Evolutionary conservation across 208 protist species (phyloP), one percentile per base, ranked within the genome.

Genomic region (Phytomonas francai): DNA sequence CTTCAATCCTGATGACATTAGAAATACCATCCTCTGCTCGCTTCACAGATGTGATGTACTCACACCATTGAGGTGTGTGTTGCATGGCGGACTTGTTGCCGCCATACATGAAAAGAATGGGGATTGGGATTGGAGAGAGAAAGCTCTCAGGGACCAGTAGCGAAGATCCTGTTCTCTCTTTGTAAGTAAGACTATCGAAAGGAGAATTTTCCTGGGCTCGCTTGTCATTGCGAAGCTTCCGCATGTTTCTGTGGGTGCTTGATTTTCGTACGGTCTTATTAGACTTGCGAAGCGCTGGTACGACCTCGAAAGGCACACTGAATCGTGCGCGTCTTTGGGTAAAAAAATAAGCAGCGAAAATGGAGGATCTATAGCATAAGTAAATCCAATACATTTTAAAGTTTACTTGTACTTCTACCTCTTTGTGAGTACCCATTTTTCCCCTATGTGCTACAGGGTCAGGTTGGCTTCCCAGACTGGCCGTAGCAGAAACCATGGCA

Each of bases 101-200:
- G 30, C 87, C 87, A 74, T 93, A 93, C 71, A 93, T 71, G 66
- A 79, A 93, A 19, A 91, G 63, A 16, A 91, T 69, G 3, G 87
- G 87, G 1, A 91, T 75, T 0, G 65, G 58, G 16, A 91, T 70
- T 14, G 82, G 84, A n/a, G 88, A 69, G 42, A 85, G 76, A 68
- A 74, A 89, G 33, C 87, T 84, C 59, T 82, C 73, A 0, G 82
- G 70, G 11, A 77, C 63, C 0, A 90, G 72, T 3, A 82, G 84
- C 1, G 80, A 68, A 67, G 74, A 71, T 36, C 70, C 14, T 49
- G 9, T 49, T 19, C 39, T 1, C 39, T 49, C 39, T 49, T 19
- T 49, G 39, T 49, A 49, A 49, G 14, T 19, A 49, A 49, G 39
- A 19, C 39, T 19, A 6, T 61, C 32, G 22, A 58, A 8, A 2